phyloP scores from a whole-genome alignment of 805 yeast genomes.

The Jamesozyma piceae region DNA sequence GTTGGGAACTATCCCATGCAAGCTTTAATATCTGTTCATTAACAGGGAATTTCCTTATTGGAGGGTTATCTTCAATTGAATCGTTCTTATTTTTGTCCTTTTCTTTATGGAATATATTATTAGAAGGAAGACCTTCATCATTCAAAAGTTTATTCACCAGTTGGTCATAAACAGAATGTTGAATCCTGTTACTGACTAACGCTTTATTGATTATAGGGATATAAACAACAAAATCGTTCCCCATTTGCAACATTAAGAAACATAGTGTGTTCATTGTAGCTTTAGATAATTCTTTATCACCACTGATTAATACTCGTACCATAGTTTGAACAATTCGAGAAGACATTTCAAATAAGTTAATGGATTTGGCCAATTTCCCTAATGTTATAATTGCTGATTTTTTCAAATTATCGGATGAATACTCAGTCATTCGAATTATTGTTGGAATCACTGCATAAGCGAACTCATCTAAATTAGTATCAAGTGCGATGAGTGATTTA shows the following conservation, averaged over 20 bases:
- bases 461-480: slow-evolving; percentile 80
- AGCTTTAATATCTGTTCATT: slow-evolving; percentile 56
- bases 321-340: slow-evolving; percentile 85
- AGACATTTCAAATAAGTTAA: slow-evolving; percentile 76
- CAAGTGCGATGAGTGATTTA: slow-evolving; percentile 77
- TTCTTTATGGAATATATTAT: slow-evolving; percentile 59
- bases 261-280: slow-evolving; percentile 74
- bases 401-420: slow-evolving; percentile 47
- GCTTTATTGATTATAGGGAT: slow-evolving; percentile 72
- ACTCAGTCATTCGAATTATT: slow-evolving; percentile 71
- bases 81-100: slow-evolving; percentile 32
- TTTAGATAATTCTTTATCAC: slow-evolving; percentile 49
- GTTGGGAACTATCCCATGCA: slow-evolving; percentile 87
- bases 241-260: slow-evolving; percentile 68
- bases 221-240: slow-evolving; percentile 74
- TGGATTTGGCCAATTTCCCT: slow-evolving; percentile 67
- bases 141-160: slow-evolving; percentile 67
- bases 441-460: slow-evolving; percentile 82
- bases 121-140: slow-evolving; percentile 80
- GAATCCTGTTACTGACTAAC: slow-evolving; percentile 51
- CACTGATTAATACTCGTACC: slow-evolving; percentile 48
- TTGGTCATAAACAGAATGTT: slow-evolving; percentile 69
- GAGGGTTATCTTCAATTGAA: slow-evolving; percentile 44
- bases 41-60: slow-evolving; percentile 64
- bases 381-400: slow-evolving; percentile 72